Evolutionary conservation across 371 early-diverging fungal genomes (phyloP).

Genomic region (Nematocida major): DNA sequence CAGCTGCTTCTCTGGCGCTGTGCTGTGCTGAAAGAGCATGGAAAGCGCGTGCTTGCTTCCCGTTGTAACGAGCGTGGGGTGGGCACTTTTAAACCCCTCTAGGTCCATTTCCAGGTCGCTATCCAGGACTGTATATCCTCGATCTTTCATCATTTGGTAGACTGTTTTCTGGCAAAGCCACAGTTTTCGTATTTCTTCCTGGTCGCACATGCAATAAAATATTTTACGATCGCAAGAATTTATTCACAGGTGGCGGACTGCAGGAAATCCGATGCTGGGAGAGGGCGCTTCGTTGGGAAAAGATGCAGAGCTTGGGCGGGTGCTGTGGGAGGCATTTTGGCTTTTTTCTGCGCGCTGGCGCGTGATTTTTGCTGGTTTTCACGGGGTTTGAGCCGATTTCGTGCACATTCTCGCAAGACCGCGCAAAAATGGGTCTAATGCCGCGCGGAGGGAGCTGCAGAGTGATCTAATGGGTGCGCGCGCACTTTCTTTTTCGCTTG

Average conservation of each 20-base stretch:
- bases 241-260: background rate
- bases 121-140: conserved; percentile 57
- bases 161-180: conserved; percentile 61
- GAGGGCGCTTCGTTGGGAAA: too few species aligned
- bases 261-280: too few species aligned
- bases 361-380: too few species aligned
- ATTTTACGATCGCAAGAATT: background rate
- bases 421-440: too few species aligned
- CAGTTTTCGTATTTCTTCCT: conserved; percentile 47
- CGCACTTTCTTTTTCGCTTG: too few species aligned
- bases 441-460: too few species aligned
- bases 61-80: conserved; percentile 39
- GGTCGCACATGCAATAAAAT: conserved; percentile 38
- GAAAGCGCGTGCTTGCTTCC: conserved; percentile 47
- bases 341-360: too few species aligned
- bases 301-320: too few species aligned
- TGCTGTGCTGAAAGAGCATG: conserved; percentile 46
- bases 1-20: conserved; percentile 37
- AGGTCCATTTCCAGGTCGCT: conserved; percentile 9
- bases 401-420: too few species aligned
- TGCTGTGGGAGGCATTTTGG: too few species aligned
- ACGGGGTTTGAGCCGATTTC: too few species aligned
- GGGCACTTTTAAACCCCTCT: conserved; percentile 25
- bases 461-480: too few species aligned
- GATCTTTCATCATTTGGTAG: conserved; percentile 59